Conservation (phyloP, 257 asterid species). For the Solanum bulbocastanum region DNA sequence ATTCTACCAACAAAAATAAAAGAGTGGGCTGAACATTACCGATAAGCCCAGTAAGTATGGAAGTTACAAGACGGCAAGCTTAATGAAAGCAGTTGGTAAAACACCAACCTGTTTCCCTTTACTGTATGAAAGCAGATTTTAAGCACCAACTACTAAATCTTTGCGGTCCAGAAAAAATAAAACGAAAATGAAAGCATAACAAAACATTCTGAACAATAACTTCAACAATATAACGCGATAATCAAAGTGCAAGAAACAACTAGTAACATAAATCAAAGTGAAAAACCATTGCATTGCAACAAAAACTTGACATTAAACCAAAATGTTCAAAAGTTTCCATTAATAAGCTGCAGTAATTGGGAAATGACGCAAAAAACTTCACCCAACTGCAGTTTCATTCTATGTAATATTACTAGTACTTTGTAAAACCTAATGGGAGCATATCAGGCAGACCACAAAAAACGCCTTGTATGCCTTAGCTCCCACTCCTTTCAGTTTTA, state of each 20-base stretch:
- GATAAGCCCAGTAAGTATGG: background rate
- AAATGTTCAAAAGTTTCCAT: background rate
- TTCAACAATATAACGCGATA: background rate
- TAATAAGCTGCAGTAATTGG: background rate
- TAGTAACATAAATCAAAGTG: background rate
- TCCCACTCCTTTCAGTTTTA: background rate
- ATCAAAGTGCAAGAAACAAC: background rate
- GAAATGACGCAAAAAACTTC: background rate
- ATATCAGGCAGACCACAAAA: background rate
- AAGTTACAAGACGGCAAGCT: background rate
- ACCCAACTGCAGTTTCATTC: background rate
- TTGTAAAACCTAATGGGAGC: background rate
- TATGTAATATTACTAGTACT: background rate
- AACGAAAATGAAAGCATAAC: background rate
- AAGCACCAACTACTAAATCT: background rate
- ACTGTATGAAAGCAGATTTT: background rate
- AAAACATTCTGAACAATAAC: background rate
- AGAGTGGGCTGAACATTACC: too few relatives aligned
- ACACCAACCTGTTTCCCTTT: background rate
- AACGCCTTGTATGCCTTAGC: background rate
- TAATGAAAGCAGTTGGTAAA: background rate
- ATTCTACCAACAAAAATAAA: too few relatives aligned
- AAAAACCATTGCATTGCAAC: background rate
- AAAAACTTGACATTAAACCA: background rate
- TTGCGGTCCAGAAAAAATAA: background rate